Base-by-base conservation (phyloP, 352 stramenopile genomes). In the Phytophthora lateralis region DNA sequence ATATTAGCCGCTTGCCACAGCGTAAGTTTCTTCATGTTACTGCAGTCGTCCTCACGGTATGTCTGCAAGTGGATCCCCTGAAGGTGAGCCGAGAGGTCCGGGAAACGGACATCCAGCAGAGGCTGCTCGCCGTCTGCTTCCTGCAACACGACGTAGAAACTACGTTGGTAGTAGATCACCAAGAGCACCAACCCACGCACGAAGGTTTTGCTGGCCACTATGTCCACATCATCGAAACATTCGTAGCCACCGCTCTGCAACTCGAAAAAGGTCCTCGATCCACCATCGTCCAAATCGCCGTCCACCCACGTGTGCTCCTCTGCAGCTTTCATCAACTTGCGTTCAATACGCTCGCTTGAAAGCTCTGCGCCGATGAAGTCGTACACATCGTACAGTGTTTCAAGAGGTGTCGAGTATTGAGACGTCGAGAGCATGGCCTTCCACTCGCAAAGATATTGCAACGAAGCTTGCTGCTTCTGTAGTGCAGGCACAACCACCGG, bases 31-130 rank as follows among this genome's bases (percentile, higher is more conserved):
- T 97, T 94, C 80, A 92, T 91, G 57, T 90, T 91, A 35, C 72
- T 92, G 55, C 76, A 88, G 45, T 93, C 85, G 46, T 88, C 81
- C 14, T 91, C 81, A 39, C 76, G 69, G 54, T 93, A 95, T 10
- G 81, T 88, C 42, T 86, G 80, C 35, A 98, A 63, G 55, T 97
- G 87, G 4, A 97, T 76, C 26, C 93, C 96, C 61, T 97, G 78
- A n/a, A 97, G 58, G 41, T 97, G 82, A 17, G 82, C 69, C 26
- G 85, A 96, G 18, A 98, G 76, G 68, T 98, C 89, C 0, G 93
- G 91, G 66, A 98, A 98, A 48, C 91, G 89, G 17, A 98, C 89
- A 73, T 98, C 93, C 1, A 98, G 76, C 17, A 98, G 74, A 41
- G 94, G 92, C 62, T 98, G 91, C 61, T 98, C 90, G 29, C 89